phyloP scores from a whole-genome alignment of 1,139 yeast species.

The Candida glucosophila region DNA sequence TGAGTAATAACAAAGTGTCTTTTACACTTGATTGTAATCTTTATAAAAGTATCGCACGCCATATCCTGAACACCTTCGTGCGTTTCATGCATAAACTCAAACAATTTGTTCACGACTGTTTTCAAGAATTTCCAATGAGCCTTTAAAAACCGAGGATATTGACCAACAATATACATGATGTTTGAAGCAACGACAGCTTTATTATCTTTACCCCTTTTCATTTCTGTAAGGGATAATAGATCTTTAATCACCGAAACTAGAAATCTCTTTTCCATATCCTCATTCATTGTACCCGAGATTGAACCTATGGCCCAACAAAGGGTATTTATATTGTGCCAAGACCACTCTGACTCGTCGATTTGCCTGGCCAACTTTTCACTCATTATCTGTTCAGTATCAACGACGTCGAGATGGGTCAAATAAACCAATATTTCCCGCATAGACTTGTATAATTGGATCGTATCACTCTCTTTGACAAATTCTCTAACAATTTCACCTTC shows the following conservation, averaged over 20 bases:
- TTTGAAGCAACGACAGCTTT: slow-evolving; percentile 98
- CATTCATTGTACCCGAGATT: slow-evolving; percentile 97
- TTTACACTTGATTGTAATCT: slow-evolving; percentile 90
- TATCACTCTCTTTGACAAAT: slow-evolving; percentile 93
- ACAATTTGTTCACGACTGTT: slow-evolving; percentile 89
- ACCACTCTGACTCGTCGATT: slow-evolving; percentile 96
- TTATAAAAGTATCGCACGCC: slow-evolving; percentile 98
- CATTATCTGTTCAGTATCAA: slow-evolving; percentile 92
- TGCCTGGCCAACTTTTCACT: slow-evolving; percentile 83
- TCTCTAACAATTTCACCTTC: slow-evolving; percentile 99
- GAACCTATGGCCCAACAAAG: slow-evolving; percentile 99
- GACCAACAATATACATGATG: slow-evolving; percentile 98
- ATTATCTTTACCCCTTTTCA: slow-evolving; percentile 95
- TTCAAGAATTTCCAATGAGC: slow-evolving; percentile 98
- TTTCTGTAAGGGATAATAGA: slow-evolving; percentile 81
- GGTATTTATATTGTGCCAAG: slow-evolving; percentile 96
- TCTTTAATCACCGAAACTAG: slow-evolving; percentile 90
- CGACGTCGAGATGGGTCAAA: slow-evolving; percentile 88
- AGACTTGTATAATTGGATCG: slow-evolving; percentile 88
- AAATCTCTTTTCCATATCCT: slow-evolving; percentile 92
- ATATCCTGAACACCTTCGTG: slow-evolving; percentile 99
- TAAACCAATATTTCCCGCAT: slow-evolving; percentile 95
- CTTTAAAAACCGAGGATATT: slow-evolving; percentile 91
- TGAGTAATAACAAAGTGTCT: slow-evolving; percentile 89
- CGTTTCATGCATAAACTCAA: slow-evolving; percentile 98